Evolutionary conservation across 2,329 filamentous ascomycete genomes (phyloP).

Genomic region (Aspergillus melleus): DNA sequence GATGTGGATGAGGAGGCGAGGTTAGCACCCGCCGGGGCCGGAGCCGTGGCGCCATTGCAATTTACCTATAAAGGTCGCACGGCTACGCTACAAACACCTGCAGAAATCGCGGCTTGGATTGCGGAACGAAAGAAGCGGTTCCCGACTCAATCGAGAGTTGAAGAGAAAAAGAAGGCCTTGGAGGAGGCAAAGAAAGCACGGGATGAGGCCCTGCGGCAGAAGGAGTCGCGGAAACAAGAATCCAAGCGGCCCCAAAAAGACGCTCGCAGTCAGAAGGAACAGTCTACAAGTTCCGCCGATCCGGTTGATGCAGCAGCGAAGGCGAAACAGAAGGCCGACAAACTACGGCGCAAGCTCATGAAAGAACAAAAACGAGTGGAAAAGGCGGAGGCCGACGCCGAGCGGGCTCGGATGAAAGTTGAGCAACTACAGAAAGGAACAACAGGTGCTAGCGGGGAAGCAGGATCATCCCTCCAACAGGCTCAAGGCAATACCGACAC

Average conservation of each 20-base stretch:
- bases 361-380: slow-evolving; percentile 61
- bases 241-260: slow-evolving; percentile 33
- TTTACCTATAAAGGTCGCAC: slow-evolving; percentile 60
- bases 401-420: slow-evolving; percentile 36
- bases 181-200: slow-evolving; percentile 61
- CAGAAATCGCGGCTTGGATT: slow-evolving; percentile 77
- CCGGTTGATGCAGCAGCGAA: slow-evolving; percentile 36
- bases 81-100: slow-evolving; percentile 53
- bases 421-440: slow-evolving; percentile 33
- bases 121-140: slow-evolving; percentile 76
- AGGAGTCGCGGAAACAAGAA: slow-evolving; percentile 40
- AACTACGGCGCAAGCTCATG: slow-evolving; percentile 52
- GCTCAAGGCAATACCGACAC: background rate
- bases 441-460: slow-evolving; percentile 9
- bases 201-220: slow-evolving; percentile 39
- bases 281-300: slow-evolving; percentile 23
- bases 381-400: slow-evolving; percentile 46
- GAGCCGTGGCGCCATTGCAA: slow-evolving; percentile 35
- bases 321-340: slow-evolving; percentile 43
- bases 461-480: background rate
- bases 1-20: slow-evolving; percentile 48
- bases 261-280: slow-evolving; percentile 27
- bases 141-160: slow-evolving; percentile 70
- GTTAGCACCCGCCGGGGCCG: slow-evolving; percentile 30
- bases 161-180: slow-evolving; percentile 63